Base-by-base conservation (phyloP, 768 basidiomycete species). In the Cystoderma amianthinum region DNA sequence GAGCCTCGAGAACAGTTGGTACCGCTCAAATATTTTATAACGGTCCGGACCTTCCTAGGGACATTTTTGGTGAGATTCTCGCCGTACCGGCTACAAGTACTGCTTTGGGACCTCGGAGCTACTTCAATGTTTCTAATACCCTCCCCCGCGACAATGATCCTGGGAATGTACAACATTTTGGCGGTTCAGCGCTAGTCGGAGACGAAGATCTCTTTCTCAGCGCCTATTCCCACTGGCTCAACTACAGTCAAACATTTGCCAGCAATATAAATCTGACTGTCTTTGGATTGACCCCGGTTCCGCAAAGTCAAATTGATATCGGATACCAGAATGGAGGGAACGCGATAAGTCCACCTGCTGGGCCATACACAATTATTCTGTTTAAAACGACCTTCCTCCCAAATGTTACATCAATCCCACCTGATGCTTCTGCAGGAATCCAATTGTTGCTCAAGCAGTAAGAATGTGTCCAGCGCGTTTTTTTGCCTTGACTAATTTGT, bases 21-120 rank as follows among this genome's bases (percentile, higher is more conserved):
- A 43, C 45, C 4, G 45, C 54, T 28, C 59, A 65, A 41, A 48
- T 60, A 24, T 68, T 67, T 45, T 69, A 68, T 50, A 58, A 59
- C 36, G 67, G 67, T 10, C 46, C 61, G 1, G 51, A 53, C 1
- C 58, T 64, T 10, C 64, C 65, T 3, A 36, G 43, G 5, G 48
- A 51, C 10, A 58, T 63, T 16, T 71, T 65, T 44, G 60, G 60
- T 2, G 63, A 67, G 30, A 65, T 71, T 46, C 54, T 68, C 18
- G 49, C 61, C n/a, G 60, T 71, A 22, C 65, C 67, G 5, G 42
- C 59, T 0, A 47, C 52, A 16, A 45, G 42, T 11, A 50, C 51
- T 7, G 39, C 54, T 16, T 44, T 67, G 2, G 53, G 54, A 1
- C 55, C 64, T 10, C 43, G 61, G 24, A 67, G 65, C 45, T 71